These are phyloP conservation scores for Micractinium sp. DNA, from an alignment of 139 green algal genomes.

Conservation along the genomic window DNA sequence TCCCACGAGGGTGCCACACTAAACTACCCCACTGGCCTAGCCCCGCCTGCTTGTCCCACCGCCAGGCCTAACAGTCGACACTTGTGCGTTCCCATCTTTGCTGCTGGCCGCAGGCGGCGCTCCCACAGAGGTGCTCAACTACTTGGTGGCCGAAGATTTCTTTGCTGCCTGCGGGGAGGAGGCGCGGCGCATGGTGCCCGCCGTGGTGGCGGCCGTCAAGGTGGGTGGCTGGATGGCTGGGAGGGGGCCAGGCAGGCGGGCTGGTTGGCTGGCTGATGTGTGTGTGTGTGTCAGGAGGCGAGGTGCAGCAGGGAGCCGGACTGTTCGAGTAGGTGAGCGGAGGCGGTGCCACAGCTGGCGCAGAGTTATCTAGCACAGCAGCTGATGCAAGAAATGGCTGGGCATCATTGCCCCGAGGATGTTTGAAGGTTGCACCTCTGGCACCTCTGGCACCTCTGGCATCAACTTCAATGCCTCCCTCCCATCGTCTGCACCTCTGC, in stretches of 20 bases:
- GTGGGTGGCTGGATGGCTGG: not conserved
- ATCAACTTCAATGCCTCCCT: too few relatives aligned
- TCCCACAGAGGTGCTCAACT: constrained; percentile 15
- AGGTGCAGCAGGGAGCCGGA: too few relatives aligned
- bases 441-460: too few relatives aligned
- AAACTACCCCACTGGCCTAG: too few relatives aligned
- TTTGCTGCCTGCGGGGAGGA: constrained; percentile 25
- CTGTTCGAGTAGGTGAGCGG: too few relatives aligned
- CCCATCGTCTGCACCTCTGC: not conserved
- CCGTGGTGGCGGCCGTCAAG: constrained; percentile 44
- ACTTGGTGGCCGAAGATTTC: constrained; percentile 52
- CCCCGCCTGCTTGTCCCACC: not conserved
- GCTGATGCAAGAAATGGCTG: too few relatives aligned
- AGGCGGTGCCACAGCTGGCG: too few relatives aligned
- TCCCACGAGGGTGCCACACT: too few relatives aligned
- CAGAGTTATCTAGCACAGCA: too few relatives aligned
- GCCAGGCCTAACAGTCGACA: not conserved
- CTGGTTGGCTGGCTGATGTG: not conserved
- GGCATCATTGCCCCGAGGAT: too few relatives aligned
- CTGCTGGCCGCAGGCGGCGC: not conserved
- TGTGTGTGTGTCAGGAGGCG: too few relatives aligned
- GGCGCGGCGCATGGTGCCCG: constrained; percentile 13
- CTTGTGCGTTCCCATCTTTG: not conserved
- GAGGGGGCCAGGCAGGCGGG: not conserved
- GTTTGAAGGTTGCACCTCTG: too few relatives aligned